Evolutionary conservation across 78 protist species (phyloP), one percentile per base, ranked within the genome.

Genomic region (Emiliania huxleyi): DNA sequence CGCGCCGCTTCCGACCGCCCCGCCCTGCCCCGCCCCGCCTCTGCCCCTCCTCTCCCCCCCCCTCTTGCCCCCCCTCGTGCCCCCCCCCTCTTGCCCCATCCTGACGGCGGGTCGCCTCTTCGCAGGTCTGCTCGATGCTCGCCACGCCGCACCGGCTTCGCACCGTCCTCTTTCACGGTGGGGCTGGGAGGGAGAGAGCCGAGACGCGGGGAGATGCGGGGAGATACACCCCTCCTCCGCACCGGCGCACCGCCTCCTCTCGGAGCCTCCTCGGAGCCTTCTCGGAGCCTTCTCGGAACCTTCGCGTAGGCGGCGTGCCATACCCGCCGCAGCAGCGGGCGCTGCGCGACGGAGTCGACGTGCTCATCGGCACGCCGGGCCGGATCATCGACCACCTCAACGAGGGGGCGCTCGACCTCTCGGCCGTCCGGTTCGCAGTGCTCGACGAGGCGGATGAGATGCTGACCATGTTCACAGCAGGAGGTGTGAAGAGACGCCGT

Each of bases 361-460:
- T 93, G 21, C 26, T 93, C 42, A 33, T 91, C 29, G 93, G 62
- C 1, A 91, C 93, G 69, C 93, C 93, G 2, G 95, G 95, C 6
- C 95, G 95, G 15, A 18, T 94, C 5, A 35, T 94, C 89, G 95
- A 94, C 43, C 95, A 62, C 44, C n/a, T 94, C 4, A 75, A 84
- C n/a, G 83, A 69, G 18, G 90, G 90, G 62, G 2, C 11, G n/a
- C 35, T 92, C 45, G 29, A 25, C 46, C 62, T 95, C 62, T 4
- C 90, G 40, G 44, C 29, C 11, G 37, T 95, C 43, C 15, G 69
- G 42, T 6, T 35, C 38, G 73, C 52, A 25, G 92, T 94, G 33
- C 91, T 95, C 55, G 96, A 95, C 46, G 96, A 95, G 91, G 95
- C 95, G 40, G 96, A 95, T 22, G 91, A 91, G 89, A 95, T 95